phyloP scores from a whole-genome alignment of 148 eudicot species.

The Tetragonia tetragonoides region DNA sequence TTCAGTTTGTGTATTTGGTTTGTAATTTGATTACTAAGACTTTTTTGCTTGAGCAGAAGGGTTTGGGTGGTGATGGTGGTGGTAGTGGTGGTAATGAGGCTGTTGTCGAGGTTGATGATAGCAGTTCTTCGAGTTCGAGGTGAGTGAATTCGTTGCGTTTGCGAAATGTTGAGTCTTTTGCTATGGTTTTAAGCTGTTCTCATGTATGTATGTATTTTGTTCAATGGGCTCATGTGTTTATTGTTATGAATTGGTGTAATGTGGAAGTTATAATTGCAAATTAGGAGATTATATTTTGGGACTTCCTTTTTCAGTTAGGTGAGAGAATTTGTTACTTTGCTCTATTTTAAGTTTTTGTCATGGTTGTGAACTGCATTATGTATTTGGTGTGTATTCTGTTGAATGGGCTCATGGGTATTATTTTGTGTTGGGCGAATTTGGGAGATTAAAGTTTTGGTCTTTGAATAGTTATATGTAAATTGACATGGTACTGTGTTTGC shows the following conservation, averaged over 20 bases:
- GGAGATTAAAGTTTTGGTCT: too few species aligned
- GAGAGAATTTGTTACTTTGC: too few species aligned
- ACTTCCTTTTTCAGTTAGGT: neutral
- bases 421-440: too few species aligned
- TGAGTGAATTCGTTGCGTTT: neutral
- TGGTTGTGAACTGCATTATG: neutral
- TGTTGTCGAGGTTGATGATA: neutral
- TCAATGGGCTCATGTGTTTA: too few species aligned
- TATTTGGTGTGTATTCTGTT: neutral
- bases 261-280: neutral
- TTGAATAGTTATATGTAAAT: too few species aligned
- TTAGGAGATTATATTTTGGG: neutral
- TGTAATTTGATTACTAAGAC: constrained; percentile 95
- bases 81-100: neutral
- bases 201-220: too few species aligned
- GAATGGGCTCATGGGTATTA: neutral
- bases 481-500: too few species aligned
- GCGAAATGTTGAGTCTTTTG: too few species aligned
- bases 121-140: neutral
- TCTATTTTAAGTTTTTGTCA: neutral
- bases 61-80: neutral
- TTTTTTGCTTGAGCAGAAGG: constrained; percentile 61
- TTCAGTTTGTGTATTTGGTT: constrained; percentile 86
- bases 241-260: neutral
- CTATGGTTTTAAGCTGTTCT: too few species aligned